Conservation (phyloP, 2,329 filamentous ascomycete genomes). For the Ceratocystis lukuohia region DNA sequence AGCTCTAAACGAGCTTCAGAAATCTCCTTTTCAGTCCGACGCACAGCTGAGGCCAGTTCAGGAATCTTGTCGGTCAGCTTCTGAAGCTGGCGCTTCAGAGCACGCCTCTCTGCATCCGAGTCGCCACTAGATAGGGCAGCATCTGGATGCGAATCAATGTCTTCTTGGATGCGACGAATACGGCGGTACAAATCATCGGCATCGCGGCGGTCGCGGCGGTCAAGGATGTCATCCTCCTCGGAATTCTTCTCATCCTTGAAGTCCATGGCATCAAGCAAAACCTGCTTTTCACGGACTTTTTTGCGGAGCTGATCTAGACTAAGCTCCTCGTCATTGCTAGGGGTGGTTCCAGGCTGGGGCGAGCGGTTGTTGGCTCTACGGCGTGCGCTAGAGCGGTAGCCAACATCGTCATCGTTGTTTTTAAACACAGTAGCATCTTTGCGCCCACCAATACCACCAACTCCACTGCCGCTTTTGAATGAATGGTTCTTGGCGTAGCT, state of each 20-base stretch:
- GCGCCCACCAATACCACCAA: constrained; percentile 45
- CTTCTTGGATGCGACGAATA: constrained; percentile 81
- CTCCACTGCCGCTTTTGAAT: constrained; percentile 48
- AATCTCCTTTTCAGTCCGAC: constrained; percentile 81
- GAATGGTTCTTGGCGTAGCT: constrained; percentile 96
- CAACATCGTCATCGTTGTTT: constrained; percentile 85
- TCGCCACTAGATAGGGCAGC: constrained; percentile 54
- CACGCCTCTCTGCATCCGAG: constrained; percentile 74
- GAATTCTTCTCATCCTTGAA: constrained; percentile 82
- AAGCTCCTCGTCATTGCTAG: constrained; percentile 56
- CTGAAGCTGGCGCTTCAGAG: constrained; percentile 80
- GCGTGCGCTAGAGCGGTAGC: constrained; percentile 86
- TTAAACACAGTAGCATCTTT: constrained; percentile 96
- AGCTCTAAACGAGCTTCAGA: constrained; percentile 83
- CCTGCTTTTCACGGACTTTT: constrained; percentile 85
- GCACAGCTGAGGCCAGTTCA: constrained; percentile 80
- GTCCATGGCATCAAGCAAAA: constrained; percentile 89
- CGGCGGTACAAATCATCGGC: constrained; percentile 89
- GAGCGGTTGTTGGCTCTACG: constrained; percentile 66
- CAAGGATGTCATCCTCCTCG: constrained; percentile 84
- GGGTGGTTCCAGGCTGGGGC: constrained; percentile 59
- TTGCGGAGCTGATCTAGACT: constrained; percentile 80
- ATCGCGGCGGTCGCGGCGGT: constrained; percentile 79
- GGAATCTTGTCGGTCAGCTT: constrained; percentile 79
- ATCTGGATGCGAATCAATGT: constrained; percentile 85